Percentiles rank a stretch among this genome's conserved stretches.
phyloP scores from a whole-genome alignment of 306 rosid genomes.

The Astragalus membranaceus region DNA sequence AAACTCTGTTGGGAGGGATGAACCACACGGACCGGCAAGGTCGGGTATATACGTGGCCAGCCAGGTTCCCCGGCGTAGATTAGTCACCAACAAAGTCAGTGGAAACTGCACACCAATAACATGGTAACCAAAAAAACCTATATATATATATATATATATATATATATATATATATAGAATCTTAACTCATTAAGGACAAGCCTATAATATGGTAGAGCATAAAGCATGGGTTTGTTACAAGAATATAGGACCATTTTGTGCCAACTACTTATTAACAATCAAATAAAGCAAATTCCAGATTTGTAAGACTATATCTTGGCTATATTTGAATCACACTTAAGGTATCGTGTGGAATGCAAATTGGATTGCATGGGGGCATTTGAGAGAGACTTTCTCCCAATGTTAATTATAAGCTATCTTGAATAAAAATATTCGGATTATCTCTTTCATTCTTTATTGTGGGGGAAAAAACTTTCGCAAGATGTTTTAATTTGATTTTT shows the following conservation, averaged over 20 bases:
- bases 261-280: background rate
- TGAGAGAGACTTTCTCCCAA: slow-evolving; percentile 1
- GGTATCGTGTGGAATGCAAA: slow-evolving; percentile 16
- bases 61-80: too few relatives aligned
- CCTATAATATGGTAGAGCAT: background rate
- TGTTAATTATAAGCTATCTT: too few relatives aligned
- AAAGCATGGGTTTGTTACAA: background rate
- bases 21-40: too few relatives aligned
- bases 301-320: background rate
- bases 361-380: background rate
- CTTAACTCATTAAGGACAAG: slow-evolving; percentile 4
- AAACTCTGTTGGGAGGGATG: too few relatives aligned
- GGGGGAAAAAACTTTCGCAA: background rate
- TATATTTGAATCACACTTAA: background rate
- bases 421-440: background rate
- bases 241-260: slow-evolving; percentile 19
- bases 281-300: slow-evolving; percentile 6
- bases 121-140: too few relatives aligned
- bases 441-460: background rate
- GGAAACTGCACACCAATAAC: too few relatives aligned
- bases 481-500: too few relatives aligned
- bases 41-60: too few relatives aligned
- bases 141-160: too few relatives aligned
- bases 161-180: background rate
- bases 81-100: too few relatives aligned